Base-by-base conservation (phyloP, 73 alveolate species). In the Chromera velia region DNA sequence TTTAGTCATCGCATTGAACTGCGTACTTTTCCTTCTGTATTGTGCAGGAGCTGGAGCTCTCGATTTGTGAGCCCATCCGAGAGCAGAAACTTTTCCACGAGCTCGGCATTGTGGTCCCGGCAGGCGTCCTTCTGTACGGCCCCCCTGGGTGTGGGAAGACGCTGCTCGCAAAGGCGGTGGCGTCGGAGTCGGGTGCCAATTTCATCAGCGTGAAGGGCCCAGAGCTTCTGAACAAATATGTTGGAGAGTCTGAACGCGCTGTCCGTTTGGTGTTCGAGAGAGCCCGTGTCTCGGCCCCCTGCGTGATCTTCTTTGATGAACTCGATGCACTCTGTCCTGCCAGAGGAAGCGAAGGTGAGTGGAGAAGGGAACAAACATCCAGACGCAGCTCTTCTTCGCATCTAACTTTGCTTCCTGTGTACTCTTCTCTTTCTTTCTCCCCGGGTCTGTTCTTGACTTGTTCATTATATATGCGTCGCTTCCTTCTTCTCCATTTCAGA, bases 121-220 rank as follows among this genome's bases (percentile, higher is more conserved):
- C 70, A 34, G 86, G 86, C 9, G 86, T 80, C 27, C 80, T 80
- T 18, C 86, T 80, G 24, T 70, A 66, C 32, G 86, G 86, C 27
- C 86, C 86, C 7, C 86, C 86, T 19, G 86, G 86, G 24, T 80
- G 86, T 31, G 86, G 86, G 22, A 80, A 80, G 68, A 80, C 86
- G 24, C 80, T 80, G 34, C 55, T 80, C 34, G 86, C 86, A 18
- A 80, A 80, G 86, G 86, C 73, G 28, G 68, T 19, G 47, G 74
- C 99, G 32, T 94, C 93, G 81, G 99, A 96, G 82, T 91, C 97
- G 72, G 96, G 96, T 72, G 99, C 99, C 33, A 97, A 96, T 87
- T 96, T 97, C 80, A 97, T 97, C 66, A 96, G 99, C 10, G 96
- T 97, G 70, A 96, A 96, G 90, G 99, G 99, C 9, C 99, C 99